Conservation (phyloP, 75 land plant species). For the Pseudotsuga menziesii region DNA sequence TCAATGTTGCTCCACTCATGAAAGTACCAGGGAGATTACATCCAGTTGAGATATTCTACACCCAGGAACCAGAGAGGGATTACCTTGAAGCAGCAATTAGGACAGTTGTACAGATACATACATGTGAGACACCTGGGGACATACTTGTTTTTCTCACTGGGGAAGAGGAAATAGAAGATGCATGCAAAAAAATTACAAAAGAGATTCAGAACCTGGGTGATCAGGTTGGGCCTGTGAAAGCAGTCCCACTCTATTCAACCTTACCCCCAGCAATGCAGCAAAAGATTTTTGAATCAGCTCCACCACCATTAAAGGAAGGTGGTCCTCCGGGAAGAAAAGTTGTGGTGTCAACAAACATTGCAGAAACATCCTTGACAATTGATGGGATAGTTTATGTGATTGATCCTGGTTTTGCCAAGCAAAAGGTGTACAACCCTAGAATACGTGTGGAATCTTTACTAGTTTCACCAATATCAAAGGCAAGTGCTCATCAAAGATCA, state of each 20-base stretch:
- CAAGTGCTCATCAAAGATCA: conserved; percentile 95
- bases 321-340: conserved; percentile 88
- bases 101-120: conserved; percentile 92
- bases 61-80: conserved; percentile 89
- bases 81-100: conserved; percentile 93
- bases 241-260: conserved; percentile 89
- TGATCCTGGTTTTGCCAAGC: conserved; percentile 94
- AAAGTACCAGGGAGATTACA: conserved; percentile 95
- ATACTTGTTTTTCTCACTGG: conserved; percentile 94
- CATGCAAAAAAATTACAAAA: conserved; percentile 73
- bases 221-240: conserved; percentile 92
- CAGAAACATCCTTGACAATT: conserved; percentile 96
- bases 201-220: conserved; percentile 83
- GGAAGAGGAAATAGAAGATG: conserved; percentile 97
- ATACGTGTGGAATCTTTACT: conserved; percentile 92
- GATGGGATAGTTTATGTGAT: conserved; percentile 97
- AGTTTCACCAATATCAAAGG: conserved; percentile 97
- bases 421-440: conserved; percentile 89
- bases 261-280: conserved; percentile 98
- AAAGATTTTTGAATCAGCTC: conserved; percentile 97
- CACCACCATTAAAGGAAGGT: conserved; percentile 71
- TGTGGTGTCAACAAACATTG: conserved; percentile 99
- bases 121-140: conserved; percentile 82
- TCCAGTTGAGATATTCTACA: conserved; percentile 95
- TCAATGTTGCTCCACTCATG: conserved; percentile 91